Evolutionary conservation across 192 early-diverging fungal genomes (phyloP), one percentile per base, ranked within the genome.

Genomic region (Rhizophagus prolifer): DNA sequence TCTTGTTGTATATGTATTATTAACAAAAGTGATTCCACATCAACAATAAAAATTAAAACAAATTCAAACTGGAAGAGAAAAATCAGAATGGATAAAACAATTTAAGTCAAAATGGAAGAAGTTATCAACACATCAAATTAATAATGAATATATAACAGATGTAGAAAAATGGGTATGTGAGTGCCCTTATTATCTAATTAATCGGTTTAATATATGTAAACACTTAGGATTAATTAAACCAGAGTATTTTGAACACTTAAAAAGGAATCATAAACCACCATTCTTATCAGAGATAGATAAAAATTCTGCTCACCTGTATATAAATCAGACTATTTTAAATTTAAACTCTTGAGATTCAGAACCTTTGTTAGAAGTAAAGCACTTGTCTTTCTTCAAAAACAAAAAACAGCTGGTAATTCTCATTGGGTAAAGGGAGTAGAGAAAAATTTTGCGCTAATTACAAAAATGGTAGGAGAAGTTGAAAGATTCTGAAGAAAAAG

Each of bases 31-130:
- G 0, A 21, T 69, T 38, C 12, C 31, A 8, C 38, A 69, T 46
- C 67, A 69, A 69, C 16, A 36, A 9, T 1, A 14, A 69, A 69
- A 69, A 25, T 44, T 69, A 6, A 13, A 69, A 6, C 67, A 69
- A 69, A 34, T 69, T 72, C 16, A 30, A 8, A 9, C n/a, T 28
- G 19, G 50, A 38, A 72, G 23, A 28, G 25, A 72, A 72, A 72
- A 54, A 5, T 25, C 54, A 54, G 70, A 72, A 72, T 72, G 50
- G 70, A 54, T 50, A 8, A 72, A 72, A 25, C 9, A 58, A 25
- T 72, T 72, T 30, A 72, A 72, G 30, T 13, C 4, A 58, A 47
- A 72, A 50, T 72, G 50, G 50, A 72, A 58, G 30, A 58, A 16
- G 4, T 58, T 72, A 72, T 13, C 21, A 58, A 58, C 9, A 34